phyloP scores from a whole-genome alignment of 2,329 filamentous ascomycete genomes.

The Polychaeton citri region DNA sequence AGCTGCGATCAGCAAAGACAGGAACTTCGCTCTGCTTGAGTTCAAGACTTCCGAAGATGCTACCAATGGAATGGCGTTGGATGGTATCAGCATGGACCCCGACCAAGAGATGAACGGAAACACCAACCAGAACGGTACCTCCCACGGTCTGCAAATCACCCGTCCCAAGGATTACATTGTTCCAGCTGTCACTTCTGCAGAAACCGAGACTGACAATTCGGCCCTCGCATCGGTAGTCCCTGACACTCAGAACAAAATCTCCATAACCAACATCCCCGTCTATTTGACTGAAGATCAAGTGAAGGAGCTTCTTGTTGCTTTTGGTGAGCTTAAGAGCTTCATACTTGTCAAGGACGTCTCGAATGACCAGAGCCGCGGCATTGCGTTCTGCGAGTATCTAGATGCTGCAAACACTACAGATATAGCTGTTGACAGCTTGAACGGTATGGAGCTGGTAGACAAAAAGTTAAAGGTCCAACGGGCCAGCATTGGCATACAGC shows the following conservation, averaged over 20 bases:
- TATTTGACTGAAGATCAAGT: slow-evolving; percentile 89
- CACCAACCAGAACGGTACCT: slow-evolving; percentile 39
- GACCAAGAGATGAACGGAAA: slow-evolving; percentile 39
- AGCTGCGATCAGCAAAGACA: slow-evolving; percentile 68
- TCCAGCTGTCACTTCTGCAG: slow-evolving; percentile 56
- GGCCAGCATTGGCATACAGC: slow-evolving; percentile 87
- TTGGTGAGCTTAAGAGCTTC: slow-evolving; percentile 88
- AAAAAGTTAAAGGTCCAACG: slow-evolving; percentile 72
- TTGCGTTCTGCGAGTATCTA: slow-evolving; percentile 91
- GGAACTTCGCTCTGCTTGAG: slow-evolving; percentile 73
- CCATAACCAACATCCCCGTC: slow-evolving; percentile 74
- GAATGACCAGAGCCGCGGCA: slow-evolving; percentile 70
- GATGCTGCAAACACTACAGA: slow-evolving; percentile 60
- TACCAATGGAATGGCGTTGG: slow-evolving; percentile 78
- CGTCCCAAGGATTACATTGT: slow-evolving; percentile 97
- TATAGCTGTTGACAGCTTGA: slow-evolving; percentile 78
- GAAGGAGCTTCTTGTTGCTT: slow-evolving; percentile 75
- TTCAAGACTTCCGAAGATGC: slow-evolving; percentile 81
- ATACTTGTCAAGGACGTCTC: slow-evolving; percentile 74
- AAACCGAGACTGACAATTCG: slow-evolving; percentile 60
- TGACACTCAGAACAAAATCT: slow-evolving; percentile 91
- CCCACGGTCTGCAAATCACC: slow-evolving; percentile 56
- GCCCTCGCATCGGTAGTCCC: slow-evolving; percentile 69
- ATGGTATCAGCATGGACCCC: slow-evolving; percentile 75
- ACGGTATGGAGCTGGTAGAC: slow-evolving; percentile 86